Base-by-base conservation (phyloP, 2,329 filamentous ascomycete genomes). In the Colletotrichum truncatum region DNA sequence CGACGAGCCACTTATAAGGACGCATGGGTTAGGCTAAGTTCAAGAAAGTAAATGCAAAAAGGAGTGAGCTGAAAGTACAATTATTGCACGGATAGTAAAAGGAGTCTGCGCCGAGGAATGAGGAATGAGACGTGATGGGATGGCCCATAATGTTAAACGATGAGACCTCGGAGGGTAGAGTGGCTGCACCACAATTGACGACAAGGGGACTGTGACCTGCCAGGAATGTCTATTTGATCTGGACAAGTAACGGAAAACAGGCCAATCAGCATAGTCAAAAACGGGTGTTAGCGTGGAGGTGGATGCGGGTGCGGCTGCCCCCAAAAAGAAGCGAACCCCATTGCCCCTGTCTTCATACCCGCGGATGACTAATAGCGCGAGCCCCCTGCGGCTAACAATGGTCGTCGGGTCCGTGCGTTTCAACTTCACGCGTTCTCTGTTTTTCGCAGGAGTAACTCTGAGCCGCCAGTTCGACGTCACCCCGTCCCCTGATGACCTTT, bases 361-460 rank as follows among this genome's bases (percentile, higher is more conserved):
- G 56, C 39, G 34, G 43, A 64, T 68, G 67, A 68, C 67, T 68
- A 68, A 68, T 64, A 9, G 38, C 54, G 62, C 62, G 43, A 45
- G 43, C 43, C 25, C 54, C 63, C 58, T 64, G 67, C 66, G 57
- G 58, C 59, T 60, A 53, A 61, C 41, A 59, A 53, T 61, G 59
- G 61, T 16, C 41, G 28, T 11, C 23, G 23, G 73, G 74, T 58
- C 74, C 74, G 75, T 75, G 75, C 75, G 65, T 68, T 68, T 64
- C 70, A 68, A 78, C 78, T 76, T 78, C 77, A 79, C 78, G 78
- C 78, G 78, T 78, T 73, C 69, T 72, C 74, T 79, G 75, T 78
- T 78, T 79, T 80, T 77, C 74, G 70, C 72, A 72, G 69, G 68
- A 64, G 65, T 41, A 60, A 56, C 59, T 57, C 53, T 46, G 71